These are phyloP conservation scores for Candida labiduridarum DNA, from an alignment of 1,139 yeast species.

Conservation along the genomic window DNA sequence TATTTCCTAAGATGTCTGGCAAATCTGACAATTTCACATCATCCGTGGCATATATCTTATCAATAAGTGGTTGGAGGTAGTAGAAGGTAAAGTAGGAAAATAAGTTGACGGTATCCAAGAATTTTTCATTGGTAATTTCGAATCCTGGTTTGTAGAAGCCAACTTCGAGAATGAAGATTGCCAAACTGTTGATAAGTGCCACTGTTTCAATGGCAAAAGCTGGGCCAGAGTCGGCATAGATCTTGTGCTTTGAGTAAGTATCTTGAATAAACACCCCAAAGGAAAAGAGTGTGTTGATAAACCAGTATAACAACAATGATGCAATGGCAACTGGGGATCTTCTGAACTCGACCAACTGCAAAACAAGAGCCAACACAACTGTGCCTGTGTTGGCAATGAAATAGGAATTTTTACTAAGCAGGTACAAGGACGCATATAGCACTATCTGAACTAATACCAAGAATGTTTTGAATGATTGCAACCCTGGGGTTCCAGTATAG, in stretches of 20 bases:
- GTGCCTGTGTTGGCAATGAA: constrained; percentile 13
- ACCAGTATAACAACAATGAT: constrained; percentile 36
- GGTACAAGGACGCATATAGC: constrained; percentile 7
- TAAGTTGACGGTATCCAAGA: constrained; percentile 23
- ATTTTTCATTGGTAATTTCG: constrained; percentile 38
- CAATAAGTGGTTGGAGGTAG: constrained; percentile 29
- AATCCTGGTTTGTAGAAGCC: constrained; percentile 44
- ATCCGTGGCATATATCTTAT: constrained; percentile 22
- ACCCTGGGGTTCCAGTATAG: constrained; percentile 12
- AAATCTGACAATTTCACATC: constrained; percentile 25
- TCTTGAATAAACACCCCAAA: constrained; percentile 31
- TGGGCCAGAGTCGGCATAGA: constrained; percentile 22
- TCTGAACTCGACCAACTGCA: constrained; percentile 38
- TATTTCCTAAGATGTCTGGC: constrained; percentile 19
- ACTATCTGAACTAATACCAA: constrained; percentile 11
- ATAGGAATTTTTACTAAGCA: constrained; percentile 7
- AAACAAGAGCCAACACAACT: constrained; percentile 27
- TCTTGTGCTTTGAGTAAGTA: constrained; percentile 28
- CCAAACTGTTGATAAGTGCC: constrained; percentile 27
- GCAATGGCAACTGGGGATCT: constrained; percentile 30
- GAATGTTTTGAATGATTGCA: constrained; percentile 14
- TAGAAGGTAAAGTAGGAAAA: constrained; percentile 26
- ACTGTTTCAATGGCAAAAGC: constrained; percentile 22
- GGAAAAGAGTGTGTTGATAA: constrained; percentile 20
- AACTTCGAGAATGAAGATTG: constrained; percentile 41